These are phyloP conservation scores for Globisporangium viniferum DNA, from an alignment of 352 stramenopile species.

Conservation along the genomic window DNA sequence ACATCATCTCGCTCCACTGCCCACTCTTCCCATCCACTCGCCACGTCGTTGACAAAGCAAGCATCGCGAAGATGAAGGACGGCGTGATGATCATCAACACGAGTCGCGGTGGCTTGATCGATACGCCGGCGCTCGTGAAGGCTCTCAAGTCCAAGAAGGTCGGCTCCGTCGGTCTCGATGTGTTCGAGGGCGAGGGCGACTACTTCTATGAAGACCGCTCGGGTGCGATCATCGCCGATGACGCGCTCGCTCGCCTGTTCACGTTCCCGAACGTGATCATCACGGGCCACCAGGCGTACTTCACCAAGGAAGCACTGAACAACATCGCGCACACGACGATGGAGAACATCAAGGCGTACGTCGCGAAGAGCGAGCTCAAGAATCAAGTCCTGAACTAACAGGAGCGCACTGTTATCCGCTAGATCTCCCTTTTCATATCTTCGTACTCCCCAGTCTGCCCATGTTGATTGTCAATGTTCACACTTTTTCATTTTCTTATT, in stretches of 20 bases:
- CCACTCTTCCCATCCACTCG: slow-evolving; percentile 79
- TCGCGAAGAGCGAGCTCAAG: background rate
- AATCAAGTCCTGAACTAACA: background rate
- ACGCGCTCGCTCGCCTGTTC: slow-evolving; percentile 65
- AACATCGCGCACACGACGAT: slow-evolving; percentile 76
- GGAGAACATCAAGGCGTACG: slow-evolving; percentile 66
- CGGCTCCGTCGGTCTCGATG: slow-evolving; percentile 75
- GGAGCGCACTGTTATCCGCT: background rate
- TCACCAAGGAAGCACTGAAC: slow-evolving; percentile 70
- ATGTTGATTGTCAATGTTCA: background rate
- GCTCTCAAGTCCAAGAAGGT: slow-evolving; percentile 82
- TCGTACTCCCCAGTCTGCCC: background rate
- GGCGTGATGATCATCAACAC: slow-evolving; percentile 91
- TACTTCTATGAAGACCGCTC: slow-evolving; percentile 82
- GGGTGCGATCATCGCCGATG: slow-evolving; percentile 60
- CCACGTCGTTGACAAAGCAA: slow-evolving; percentile 81
- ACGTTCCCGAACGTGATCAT: slow-evolving; percentile 84
- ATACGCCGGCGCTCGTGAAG: slow-evolving; percentile 78
- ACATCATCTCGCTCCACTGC: slow-evolving; percentile 89
- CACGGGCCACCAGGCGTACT: slow-evolving; percentile 79
- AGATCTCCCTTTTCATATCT: background rate
- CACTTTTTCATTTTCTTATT: background rate
- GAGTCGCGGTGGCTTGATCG: slow-evolving; percentile 81
- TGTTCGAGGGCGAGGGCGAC: slow-evolving; percentile 81
- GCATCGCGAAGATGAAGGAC: slow-evolving; percentile 86